These are phyloP conservation scores for Rhizophora mangle DNA, from an alignment of 345 rosid genomes.

Conservation along the genomic window DNA sequence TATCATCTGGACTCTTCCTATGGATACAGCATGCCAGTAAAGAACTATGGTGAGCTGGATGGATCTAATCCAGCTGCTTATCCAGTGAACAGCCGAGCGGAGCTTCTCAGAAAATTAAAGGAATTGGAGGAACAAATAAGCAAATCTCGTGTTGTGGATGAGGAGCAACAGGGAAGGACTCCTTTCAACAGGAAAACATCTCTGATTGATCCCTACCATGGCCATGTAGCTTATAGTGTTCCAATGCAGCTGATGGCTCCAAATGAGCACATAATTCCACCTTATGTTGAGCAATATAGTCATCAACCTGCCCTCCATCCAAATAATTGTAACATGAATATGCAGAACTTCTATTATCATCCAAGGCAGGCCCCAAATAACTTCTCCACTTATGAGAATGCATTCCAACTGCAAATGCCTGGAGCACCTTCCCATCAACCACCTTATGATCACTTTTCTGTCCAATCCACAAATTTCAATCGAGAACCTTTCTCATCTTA, in stretches of 20 bases:
- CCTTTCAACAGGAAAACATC: not conserved
- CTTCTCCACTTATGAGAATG: constrained; percentile 1
- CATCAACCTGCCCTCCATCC: not conserved
- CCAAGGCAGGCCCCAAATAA: constrained; percentile 6
- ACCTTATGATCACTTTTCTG: constrained; percentile 1
- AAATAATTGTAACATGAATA: constrained; percentile 3
- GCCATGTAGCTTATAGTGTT: not conserved
- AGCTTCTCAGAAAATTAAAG: constrained; percentile 21
- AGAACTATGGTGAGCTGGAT: constrained; percentile 5
- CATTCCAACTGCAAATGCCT: not conserved
- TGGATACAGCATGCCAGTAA: constrained; percentile 16
- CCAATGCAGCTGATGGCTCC: not conserved
- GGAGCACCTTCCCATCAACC: not conserved
- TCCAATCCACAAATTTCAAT: constrained; percentile 4
- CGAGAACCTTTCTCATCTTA: constrained; percentile 4
- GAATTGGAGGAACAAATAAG: constrained; percentile 19
- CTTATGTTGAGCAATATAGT: constrained; percentile 4
- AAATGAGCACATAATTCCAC: not conserved
- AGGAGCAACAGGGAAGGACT: constrained; percentile 7
- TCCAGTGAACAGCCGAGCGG: constrained; percentile 16
- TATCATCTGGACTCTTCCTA: constrained; percentile 14
- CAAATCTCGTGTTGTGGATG: not conserved
- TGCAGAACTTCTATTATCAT: constrained; percentile 1
- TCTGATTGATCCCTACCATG: constrained; percentile 1
- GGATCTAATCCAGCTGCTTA: constrained; percentile 9